Evolutionary conservation across 805 yeast species (phyloP).

Genomic region (Diddensiella caesifluorescens): DNA sequence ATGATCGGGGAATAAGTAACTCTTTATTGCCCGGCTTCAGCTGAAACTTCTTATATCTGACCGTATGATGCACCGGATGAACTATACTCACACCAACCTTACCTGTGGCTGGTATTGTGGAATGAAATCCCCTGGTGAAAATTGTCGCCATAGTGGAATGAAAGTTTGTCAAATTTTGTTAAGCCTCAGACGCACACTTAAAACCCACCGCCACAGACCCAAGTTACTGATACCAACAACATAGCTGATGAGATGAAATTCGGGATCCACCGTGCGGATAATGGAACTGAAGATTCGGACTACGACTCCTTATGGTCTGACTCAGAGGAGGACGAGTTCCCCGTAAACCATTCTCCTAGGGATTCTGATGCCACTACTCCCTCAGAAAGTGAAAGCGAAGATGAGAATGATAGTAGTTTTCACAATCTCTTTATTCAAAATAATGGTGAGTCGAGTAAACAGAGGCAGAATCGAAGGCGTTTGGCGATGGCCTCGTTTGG

Average conservation of each 20-base stretch:
- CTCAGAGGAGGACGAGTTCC: constrained; percentile 18
- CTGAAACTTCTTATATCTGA: constrained; percentile 65
- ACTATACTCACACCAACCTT: constrained; percentile 64
- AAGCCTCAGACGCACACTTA: no score
- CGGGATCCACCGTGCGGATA: not conserved
- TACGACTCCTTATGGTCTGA: constrained; percentile 5
- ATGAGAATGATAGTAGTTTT: not conserved
- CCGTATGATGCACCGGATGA: constrained; percentile 87
- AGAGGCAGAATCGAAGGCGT: not conserved
- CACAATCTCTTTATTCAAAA: not conserved
- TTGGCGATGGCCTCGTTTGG: not conserved
- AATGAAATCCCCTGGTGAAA: constrained; percentile 18
- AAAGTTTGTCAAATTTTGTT: no score
- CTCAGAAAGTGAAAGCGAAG: constrained; percentile 1
- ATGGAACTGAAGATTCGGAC: not conserved
- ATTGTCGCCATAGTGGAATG: no score
- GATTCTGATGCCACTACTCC: not conserved
- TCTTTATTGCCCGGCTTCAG: constrained; percentile 73
- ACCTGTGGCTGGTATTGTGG: constrained; percentile 26
- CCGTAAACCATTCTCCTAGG: constrained; percentile 2
- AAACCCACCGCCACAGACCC: no score
- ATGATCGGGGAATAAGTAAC: constrained; percentile 60
- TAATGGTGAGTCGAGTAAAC: not conserved
- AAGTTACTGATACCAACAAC: not conserved
- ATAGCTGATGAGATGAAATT: not conserved